Evolutionary conservation across 1,139 yeast species (phyloP).

Genomic region (Suhomyces chickasaworum): DNA sequence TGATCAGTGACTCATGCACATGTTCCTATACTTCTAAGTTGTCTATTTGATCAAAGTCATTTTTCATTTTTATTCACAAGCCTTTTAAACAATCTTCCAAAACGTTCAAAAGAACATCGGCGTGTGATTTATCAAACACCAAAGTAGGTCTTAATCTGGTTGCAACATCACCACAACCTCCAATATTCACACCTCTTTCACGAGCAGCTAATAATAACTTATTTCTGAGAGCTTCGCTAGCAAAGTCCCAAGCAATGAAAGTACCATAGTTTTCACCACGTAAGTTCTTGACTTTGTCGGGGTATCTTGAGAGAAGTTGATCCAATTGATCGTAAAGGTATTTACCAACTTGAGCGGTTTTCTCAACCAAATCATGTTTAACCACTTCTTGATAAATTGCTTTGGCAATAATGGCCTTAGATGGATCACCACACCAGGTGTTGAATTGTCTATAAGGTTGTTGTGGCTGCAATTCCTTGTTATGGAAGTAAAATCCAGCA

Average conservation of each 20-base stretch:
- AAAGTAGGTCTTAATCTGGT: slow-evolving; percentile 73
- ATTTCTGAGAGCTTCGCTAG: slow-evolving; percentile 50
- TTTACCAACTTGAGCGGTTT: slow-evolving; percentile 59
- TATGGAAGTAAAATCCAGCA: slow-evolving; percentile 74
- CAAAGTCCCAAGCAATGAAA: slow-evolving; percentile 74
- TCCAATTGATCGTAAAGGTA: slow-evolving; percentile 55
- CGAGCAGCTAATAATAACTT: slow-evolving; percentile 51
- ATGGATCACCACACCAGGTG: slow-evolving; percentile 86
- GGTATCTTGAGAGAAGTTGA: slow-evolving; percentile 44
- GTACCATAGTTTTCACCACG: slow-evolving; percentile 73
- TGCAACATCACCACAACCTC: slow-evolving; percentile 69
- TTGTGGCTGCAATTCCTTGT: slow-evolving; percentile 61
- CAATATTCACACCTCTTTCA: slow-evolving; percentile 63
- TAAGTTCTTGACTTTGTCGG: slow-evolving; percentile 50
- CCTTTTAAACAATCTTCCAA: slow-evolving; percentile 36
- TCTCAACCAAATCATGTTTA: slow-evolving; percentile 51
- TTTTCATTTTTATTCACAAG: slow-evolving; percentile 2
- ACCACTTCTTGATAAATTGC: slow-evolving; percentile 62
- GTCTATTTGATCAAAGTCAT: neutral
- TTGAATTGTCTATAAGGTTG: slow-evolving; percentile 74
- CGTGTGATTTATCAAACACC: slow-evolving; percentile 67
- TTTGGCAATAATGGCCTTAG: slow-evolving; percentile 63
- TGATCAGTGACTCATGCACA: too few species aligned
- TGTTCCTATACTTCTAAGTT: neutral
- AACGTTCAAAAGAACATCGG: slow-evolving; percentile 56